These are phyloP conservation scores for Clitopilus passeckerianus DNA, from an alignment of 768 basidiomycete genomes.

Conservation along the genomic window DNA sequence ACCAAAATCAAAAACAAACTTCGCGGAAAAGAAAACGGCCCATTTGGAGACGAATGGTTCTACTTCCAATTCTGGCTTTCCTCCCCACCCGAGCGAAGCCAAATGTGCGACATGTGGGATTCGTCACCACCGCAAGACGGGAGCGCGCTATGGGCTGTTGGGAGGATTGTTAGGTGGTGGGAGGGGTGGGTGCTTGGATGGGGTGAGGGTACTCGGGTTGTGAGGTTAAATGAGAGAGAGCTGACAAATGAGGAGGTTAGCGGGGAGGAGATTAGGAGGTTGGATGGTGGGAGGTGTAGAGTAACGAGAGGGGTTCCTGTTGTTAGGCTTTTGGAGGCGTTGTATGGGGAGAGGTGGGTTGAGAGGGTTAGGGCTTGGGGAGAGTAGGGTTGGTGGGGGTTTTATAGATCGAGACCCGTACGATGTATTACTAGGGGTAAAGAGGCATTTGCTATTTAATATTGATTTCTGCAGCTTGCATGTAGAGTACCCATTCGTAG, in stretches of 20 bases:
- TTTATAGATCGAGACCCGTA: not conserved
- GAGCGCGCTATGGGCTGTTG: not conserved
- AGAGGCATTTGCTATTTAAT: too few relatives aligned
- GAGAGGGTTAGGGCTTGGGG: not conserved
- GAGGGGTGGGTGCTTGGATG: not conserved
- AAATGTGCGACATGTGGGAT: constrained; percentile 13
- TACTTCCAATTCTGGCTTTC: constrained; percentile 51
- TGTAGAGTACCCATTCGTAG: too few relatives aligned
- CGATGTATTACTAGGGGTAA: not conserved
- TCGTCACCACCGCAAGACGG: not conserved
- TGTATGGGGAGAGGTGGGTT: not conserved
- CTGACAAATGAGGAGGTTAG: not conserved
- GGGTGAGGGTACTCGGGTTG: not conserved
- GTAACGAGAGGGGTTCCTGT: not conserved
- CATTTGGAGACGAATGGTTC: constrained; percentile 38
- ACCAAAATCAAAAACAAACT: not conserved
- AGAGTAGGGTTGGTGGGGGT: not conserved
- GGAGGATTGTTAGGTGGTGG: not conserved
- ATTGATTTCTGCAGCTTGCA: too few relatives aligned
- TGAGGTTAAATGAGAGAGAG: not conserved
- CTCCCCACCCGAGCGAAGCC: constrained; percentile 10
- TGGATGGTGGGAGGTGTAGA: not conserved
- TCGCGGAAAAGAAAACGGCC: constrained; percentile 15
- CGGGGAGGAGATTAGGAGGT: not conserved
- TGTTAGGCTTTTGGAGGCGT: not conserved